A percentile compares a stretch with the other conserved stretches of the same genome.
These are phyloP conservation scores for Pseudocercospora cruenta DNA, from an alignment of 2,329 filamentous ascomycete genomes.

Conservation along the genomic window DNA sequence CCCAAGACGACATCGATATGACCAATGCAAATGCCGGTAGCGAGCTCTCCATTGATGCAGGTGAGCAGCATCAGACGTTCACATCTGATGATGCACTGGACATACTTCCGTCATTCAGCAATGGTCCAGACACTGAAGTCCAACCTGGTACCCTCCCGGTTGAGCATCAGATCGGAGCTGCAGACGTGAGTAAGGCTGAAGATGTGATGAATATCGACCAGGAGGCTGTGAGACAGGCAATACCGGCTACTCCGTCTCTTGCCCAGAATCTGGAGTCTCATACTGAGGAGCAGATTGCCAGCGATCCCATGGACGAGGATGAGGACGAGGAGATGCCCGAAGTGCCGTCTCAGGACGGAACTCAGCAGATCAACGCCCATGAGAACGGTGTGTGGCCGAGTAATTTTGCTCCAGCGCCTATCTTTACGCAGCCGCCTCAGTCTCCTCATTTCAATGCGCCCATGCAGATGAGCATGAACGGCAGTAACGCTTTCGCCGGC, in stretches of 20 bases:
- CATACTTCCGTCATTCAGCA: background rate
- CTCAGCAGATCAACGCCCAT: background rate
- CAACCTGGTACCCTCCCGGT: background rate
- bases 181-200: background rate
- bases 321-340: background rate
- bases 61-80: background rate
- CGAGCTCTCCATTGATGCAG: background rate
- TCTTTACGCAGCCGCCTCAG: background rate
- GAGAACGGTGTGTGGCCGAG: background rate
- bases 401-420: background rate
- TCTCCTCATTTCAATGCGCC: background rate
- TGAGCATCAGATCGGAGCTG: background rate
- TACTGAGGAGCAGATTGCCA: background rate
- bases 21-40: background rate
- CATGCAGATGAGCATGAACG: background rate
- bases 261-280: background rate
- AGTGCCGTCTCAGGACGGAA: background rate
- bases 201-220: background rate
- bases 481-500: background rate
- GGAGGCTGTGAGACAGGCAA: background rate
- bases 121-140: background rate
- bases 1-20: background rate
- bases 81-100: background rate
- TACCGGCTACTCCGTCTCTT: background rate
- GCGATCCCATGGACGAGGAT: background rate